These are phyloP conservation scores for Keithomyces neogunnii DNA, from an alignment of 2,329 filamentous ascomycete genomes.

Conservation along the genomic window DNA sequence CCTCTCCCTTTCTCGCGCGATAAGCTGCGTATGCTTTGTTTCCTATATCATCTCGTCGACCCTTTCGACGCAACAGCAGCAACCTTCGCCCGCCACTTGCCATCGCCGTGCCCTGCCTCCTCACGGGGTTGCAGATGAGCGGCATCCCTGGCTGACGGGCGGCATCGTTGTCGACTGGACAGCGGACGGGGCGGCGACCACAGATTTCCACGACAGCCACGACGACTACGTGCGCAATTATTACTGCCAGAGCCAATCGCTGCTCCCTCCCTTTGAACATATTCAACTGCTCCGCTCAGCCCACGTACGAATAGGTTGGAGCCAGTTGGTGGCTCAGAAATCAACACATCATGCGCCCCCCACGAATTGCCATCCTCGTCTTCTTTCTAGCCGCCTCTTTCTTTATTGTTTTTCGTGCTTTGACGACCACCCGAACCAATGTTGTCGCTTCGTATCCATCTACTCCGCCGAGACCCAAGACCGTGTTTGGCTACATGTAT, in stretches of 20 bases:
- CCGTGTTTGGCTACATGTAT: conserved; percentile 47
- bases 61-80: background rate
- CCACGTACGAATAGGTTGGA: background rate
- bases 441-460: conserved; percentile 15
- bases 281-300: background rate
- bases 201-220: background rate
- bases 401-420: conserved; percentile 46
- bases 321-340: background rate
- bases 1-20: background rate
- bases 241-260: background rate
- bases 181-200: conserved; percentile 2
- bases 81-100: background rate
- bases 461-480: conserved; percentile 14
- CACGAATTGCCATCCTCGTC: conserved; percentile 44
- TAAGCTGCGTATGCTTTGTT: background rate
- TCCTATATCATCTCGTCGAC: background rate
- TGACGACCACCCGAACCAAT: conserved; percentile 25
- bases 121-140: conserved; percentile 6
- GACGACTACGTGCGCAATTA: background rate
- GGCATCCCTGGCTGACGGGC: conserved; percentile 3
- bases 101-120: background rate
- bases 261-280: background rate
- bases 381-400: conserved; percentile 45
- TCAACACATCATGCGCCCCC: conserved; percentile 40
- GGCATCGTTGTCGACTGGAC: conserved; percentile 7